These are phyloP conservation scores for Multifurca ochricompacta DNA, from an alignment of 768 basidiomycete species.

Conservation along the genomic window DNA sequence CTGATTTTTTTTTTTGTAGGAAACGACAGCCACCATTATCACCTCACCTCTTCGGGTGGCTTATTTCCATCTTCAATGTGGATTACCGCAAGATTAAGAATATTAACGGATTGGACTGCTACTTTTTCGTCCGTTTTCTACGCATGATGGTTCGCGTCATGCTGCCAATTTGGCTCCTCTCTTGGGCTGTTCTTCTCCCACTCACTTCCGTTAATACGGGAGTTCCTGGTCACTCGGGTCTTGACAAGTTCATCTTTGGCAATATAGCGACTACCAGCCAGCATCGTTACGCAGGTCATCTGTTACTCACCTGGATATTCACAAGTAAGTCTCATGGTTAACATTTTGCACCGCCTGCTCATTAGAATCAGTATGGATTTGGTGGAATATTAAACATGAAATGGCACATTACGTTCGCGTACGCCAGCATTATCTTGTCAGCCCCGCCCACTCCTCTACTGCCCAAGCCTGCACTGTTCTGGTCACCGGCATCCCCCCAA, in stretches of 20 bases:
- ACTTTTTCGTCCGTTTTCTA: slow-evolving; percentile 87
- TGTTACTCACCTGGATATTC: slow-evolving; percentile 68
- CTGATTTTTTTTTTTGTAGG: slow-evolving; percentile 28
- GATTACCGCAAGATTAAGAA: slow-evolving; percentile 55
- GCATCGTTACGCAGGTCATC: slow-evolving; percentile 65
- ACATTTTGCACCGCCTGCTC: neutral
- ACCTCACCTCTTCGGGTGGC: slow-evolving; percentile 52
- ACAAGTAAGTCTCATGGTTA: slow-evolving; percentile 46
- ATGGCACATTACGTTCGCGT: slow-evolving; percentile 72
- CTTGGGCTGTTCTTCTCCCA: slow-evolving; percentile 83
- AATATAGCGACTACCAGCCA: slow-evolving; percentile 51
- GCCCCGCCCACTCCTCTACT: slow-evolving; percentile 60
- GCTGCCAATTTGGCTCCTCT: slow-evolving; percentile 85
- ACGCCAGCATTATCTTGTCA: slow-evolving; percentile 78
- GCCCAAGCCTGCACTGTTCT: slow-evolving; percentile 88
- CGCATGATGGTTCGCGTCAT: slow-evolving; percentile 78
- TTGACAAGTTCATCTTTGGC: slow-evolving; percentile 75
- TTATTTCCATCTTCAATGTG: slow-evolving; percentile 49
- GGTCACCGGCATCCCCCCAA: slow-evolving; percentile 81
- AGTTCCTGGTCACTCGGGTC: slow-evolving; percentile 39
- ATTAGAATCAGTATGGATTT: slow-evolving; percentile 82
- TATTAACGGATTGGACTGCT: slow-evolving; percentile 83
- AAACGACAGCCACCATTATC: slow-evolving; percentile 53
- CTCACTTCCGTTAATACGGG: slow-evolving; percentile 50
- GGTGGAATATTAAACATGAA: slow-evolving; percentile 73